Conservation (phyloP, 2,329 filamentous ascomycete species). For the Colletotrichum trifolii region DNA sequence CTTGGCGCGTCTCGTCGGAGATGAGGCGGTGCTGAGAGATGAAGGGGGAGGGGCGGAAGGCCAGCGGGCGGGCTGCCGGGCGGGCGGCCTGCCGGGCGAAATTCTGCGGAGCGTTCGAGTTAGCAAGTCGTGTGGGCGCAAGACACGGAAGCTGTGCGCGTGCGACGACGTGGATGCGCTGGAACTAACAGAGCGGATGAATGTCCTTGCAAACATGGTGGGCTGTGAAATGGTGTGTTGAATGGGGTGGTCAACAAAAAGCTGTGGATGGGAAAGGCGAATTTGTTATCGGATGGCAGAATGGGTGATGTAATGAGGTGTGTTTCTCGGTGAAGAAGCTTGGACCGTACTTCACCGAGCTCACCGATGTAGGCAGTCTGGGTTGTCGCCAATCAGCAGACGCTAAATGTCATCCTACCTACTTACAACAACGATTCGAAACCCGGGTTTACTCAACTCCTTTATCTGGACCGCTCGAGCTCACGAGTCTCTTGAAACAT, state of each 20-base stretch:
- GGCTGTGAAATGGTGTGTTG: constrained; percentile 16
- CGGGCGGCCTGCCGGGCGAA: constrained; percentile 51
- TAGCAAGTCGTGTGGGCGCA: background rate
- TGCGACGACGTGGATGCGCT: too few species aligned
- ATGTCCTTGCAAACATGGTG: constrained; percentile 30
- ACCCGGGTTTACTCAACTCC: too few species aligned
- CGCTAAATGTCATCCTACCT: background rate
- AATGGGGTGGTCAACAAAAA: constrained; percentile 2
- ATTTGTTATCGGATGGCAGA: constrained; percentile 31
- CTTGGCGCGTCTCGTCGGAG: constrained; percentile 80
- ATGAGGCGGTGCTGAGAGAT: constrained; percentile 71
- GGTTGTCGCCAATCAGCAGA: background rate
- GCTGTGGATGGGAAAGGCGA: constrained; percentile 28
- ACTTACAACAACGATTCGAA: too few species aligned
- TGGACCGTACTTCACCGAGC: background rate
- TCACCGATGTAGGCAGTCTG: background rate
- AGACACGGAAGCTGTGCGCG: too few species aligned
- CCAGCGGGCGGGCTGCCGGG: constrained; percentile 43
- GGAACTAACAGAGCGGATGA: constrained; percentile 27
- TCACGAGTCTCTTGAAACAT: too few species aligned
- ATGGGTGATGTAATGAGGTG: constrained; percentile 34
- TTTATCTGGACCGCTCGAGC: too few species aligned
- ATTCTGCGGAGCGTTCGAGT: constrained; percentile 43
- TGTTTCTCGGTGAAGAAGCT: constrained; percentile 30
- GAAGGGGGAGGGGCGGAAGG: constrained; percentile 38